Conservation (phyloP, 768 basidiomycete genomes). For the Suillus americanus region DNA sequence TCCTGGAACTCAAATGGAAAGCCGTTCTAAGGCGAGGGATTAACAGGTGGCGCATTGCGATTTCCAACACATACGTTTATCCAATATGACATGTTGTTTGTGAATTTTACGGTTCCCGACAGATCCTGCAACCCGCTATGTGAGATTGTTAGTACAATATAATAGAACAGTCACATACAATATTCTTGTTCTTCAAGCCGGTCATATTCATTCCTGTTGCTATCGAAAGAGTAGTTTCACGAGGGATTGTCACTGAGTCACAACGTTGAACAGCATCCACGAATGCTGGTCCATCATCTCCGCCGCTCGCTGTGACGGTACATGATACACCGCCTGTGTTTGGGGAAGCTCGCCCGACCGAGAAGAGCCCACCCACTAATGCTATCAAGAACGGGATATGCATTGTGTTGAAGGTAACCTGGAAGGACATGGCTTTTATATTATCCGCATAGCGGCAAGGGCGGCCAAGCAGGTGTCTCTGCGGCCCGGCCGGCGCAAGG, state of each 20-base stretch:
- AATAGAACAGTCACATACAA: conserved; percentile 31
- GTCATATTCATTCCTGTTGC: conserved; percentile 55
- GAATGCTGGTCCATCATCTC: conserved; percentile 53
- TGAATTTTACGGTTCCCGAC: conserved; percentile 51
- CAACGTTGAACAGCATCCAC: conserved; percentile 42
- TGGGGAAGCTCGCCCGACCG: background rate
- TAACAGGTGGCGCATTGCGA: background rate
- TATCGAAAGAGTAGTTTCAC: conserved; percentile 49
- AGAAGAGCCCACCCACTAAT: background rate
- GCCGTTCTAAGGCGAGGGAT: conserved; percentile 37
- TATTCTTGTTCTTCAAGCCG: conserved; percentile 45
- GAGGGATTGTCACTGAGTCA: conserved; percentile 43
- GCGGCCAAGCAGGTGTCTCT: background rate
- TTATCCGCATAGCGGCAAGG: background rate
- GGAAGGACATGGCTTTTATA: background rate
- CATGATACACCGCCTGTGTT: conserved; percentile 28
- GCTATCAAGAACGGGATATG: background rate
- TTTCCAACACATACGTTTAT: conserved; percentile 36
- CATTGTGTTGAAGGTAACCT: background rate
- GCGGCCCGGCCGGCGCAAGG: background rate
- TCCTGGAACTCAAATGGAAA: conserved; percentile 55
- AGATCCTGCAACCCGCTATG: conserved; percentile 37
- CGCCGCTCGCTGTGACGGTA: conserved; percentile 42
- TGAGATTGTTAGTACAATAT: background rate
- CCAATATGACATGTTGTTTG: conserved; percentile 53